Conservation (phyloP, 352 stramenopile genomes). For the Phytophthora pseudosyringae region DNA sequence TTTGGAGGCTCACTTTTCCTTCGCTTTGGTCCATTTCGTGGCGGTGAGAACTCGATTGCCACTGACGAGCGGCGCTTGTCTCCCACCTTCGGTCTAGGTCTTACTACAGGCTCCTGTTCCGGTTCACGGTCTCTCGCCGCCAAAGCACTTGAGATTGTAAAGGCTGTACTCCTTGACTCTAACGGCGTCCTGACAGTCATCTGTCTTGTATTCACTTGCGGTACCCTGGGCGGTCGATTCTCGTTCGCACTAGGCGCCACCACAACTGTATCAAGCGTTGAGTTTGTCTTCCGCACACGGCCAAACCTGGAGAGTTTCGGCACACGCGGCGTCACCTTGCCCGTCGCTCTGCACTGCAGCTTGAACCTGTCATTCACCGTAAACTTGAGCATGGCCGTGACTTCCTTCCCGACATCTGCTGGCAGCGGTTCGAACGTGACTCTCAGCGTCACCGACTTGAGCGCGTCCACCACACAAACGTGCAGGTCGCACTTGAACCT, state of each 20-base stretch:
- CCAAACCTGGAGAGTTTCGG: conserved; percentile 35
- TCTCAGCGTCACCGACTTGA: conserved; percentile 57
- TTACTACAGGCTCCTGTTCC: conserved; percentile 26
- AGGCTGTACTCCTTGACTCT: conserved; percentile 8
- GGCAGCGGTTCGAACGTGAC: conserved; percentile 68
- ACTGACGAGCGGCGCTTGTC: conserved; percentile 46
- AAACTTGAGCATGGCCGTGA: conserved; percentile 61
- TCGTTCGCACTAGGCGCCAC: conserved; percentile 11
- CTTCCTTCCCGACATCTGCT: conserved; percentile 46
- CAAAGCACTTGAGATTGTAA: conserved; percentile 13
- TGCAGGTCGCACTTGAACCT: conserved; percentile 81
- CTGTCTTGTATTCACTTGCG: conserved; percentile 5
- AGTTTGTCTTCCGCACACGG: conserved; percentile 5
- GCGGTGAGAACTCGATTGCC: conserved; percentile 53
- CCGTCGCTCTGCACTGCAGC: conserved; percentile 58
- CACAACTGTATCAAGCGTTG: conserved; percentile 6
- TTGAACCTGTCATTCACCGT: conserved; percentile 67
- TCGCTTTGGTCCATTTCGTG: conserved; percentile 36
- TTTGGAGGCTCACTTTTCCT: conserved; percentile 29
- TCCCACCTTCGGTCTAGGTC: conserved; percentile 17
- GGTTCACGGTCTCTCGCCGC: conserved; percentile 14
- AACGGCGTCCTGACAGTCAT: not conserved
- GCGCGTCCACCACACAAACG: conserved; percentile 67
- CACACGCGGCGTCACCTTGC: conserved; percentile 29
- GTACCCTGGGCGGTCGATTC: conserved; percentile 7